These are phyloP conservation scores for Climacium dendroides DNA, from an alignment of 225 moss, liverwort and hornwort species.

Conservation along the genomic window DNA sequence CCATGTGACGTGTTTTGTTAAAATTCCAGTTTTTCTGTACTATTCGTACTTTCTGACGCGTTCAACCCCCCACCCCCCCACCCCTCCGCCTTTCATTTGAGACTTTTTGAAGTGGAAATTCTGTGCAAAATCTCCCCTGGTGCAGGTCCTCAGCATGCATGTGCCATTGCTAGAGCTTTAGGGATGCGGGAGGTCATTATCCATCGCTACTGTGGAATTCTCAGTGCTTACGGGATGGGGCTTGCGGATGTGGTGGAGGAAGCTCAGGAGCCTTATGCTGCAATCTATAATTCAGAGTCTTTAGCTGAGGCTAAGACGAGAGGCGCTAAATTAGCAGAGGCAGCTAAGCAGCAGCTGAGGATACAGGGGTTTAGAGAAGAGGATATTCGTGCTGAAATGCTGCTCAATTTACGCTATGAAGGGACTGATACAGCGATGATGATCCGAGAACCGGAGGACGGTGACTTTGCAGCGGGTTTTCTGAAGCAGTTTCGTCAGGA, in stretches of 20 bases:
- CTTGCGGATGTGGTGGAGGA: conserved; percentile 97
- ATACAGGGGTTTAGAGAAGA: conserved; percentile 62
- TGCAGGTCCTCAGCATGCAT: conserved; percentile 97
- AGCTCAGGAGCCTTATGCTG: conserved; percentile 91
- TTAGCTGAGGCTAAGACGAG: conserved; percentile 60
- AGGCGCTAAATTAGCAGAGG: conserved; percentile 30
- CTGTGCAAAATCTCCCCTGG: not conserved
- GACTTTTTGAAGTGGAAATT: not conserved
- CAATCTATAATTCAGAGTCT: conserved; percentile 51
- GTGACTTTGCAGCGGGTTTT: conserved; percentile 73
- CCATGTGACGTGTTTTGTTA: not conserved
- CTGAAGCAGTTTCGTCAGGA: conserved; percentile 91
- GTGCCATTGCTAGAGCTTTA: conserved; percentile 80
- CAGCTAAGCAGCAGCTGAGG: conserved; percentile 54
- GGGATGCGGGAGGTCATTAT: conserved; percentile 90
- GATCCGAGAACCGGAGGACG: conserved; percentile 58
- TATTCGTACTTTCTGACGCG: not conserved
- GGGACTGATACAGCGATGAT: conserved; percentile 98
- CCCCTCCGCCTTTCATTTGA: not conserved
- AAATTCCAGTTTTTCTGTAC: not conserved
- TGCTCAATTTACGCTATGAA: conserved; percentile 94
- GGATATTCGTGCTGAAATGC: conserved; percentile 58
- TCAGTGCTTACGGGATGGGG: conserved; percentile 99
- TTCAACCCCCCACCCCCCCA: not conserved
- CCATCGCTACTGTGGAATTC: conserved; percentile 87